phyloP scores from a whole-genome alignment of 2,329 filamentous ascomycete genomes.

The Claviceps monticola region DNA sequence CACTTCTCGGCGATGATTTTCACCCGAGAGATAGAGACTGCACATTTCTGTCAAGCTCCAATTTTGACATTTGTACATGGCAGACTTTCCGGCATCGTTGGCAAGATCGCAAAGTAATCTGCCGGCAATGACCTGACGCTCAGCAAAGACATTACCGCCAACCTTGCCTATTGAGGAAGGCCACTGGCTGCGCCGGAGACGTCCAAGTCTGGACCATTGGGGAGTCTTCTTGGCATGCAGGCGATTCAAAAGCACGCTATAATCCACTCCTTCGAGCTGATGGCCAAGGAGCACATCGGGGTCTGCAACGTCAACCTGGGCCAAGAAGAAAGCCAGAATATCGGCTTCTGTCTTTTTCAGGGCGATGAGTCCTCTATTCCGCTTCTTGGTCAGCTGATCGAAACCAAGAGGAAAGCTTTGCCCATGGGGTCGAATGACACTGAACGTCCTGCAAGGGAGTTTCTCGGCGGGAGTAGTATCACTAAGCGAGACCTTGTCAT shows the following conservation, averaged over 20 bases:
- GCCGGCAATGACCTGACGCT: conserved; percentile 78
- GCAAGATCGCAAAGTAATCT: conserved; percentile 85
- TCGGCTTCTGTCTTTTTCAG: conserved; percentile 74
- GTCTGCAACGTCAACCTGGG: conserved; percentile 74
- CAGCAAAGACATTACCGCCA: conserved; percentile 82
- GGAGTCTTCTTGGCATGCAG: conserved; percentile 82
- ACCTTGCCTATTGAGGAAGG: conserved; percentile 74
- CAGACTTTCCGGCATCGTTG: conserved; percentile 93
- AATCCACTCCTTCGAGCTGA: conserved; percentile 93
- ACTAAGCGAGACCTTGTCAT: conserved; percentile 74
- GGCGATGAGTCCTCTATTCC: conserved; percentile 64
- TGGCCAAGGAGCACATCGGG: conserved; percentile 91
- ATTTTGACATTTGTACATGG: conserved; percentile 93
- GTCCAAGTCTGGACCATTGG: conserved; percentile 86
- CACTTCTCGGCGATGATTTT: conserved; percentile 63
- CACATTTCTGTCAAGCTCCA: conserved; percentile 99
- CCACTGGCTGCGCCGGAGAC: conserved; percentile 74
- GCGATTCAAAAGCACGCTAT: conserved; percentile 76
- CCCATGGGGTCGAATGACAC: conserved; percentile 70
- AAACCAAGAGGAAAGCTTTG: conserved; percentile 75
- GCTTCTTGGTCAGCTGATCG: conserved; percentile 57
- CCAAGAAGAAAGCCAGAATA: conserved; percentile 76
- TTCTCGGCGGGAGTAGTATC: conserved; percentile 84
- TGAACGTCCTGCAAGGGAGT: conserved; percentile 81
- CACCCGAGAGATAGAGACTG: conserved; percentile 66